Evolutionary conservation across 116 monocot species (phyloP).

Genomic region (Dioscorea cayenensis): DNA sequence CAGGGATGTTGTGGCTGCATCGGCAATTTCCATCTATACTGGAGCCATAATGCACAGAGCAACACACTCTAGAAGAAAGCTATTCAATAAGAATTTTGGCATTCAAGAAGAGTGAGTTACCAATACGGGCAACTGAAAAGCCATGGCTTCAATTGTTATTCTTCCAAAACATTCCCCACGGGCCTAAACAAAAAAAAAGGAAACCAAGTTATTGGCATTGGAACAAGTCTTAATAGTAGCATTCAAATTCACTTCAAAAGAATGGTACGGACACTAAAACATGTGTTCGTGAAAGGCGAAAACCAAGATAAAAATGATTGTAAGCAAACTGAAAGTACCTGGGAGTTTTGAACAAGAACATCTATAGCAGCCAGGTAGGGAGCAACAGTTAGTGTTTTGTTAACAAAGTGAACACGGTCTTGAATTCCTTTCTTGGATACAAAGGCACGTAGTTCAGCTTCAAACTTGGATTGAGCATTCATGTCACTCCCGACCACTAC

Average conservation of each 20-base stretch:
- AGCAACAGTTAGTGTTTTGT: constrained; percentile 82
- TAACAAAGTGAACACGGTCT: constrained; percentile 80
- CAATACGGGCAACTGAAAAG: constrained; percentile 96
- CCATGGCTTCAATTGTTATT: constrained; percentile 99
- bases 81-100: not conserved
- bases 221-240: not conserved
- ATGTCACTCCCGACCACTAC: constrained; percentile 93
- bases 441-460: constrained; percentile 69
- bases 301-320: not conserved
- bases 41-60: not conserved
- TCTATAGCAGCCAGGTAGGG: constrained; percentile 95
- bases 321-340: constrained; percentile 36
- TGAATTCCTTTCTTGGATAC: constrained; percentile 63
- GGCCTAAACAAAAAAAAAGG: constrained; percentile 36
- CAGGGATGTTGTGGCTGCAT: not conserved
- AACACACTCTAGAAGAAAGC: not conserved
- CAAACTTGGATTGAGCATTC: constrained; percentile 80
- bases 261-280: not conserved
- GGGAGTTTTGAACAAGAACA: constrained; percentile 94
- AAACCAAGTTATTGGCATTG: not conserved
- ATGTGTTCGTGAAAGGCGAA: not conserved
- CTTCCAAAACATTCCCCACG: constrained; percentile 99
- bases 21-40: not conserved
- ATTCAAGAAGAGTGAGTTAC: constrained; percentile 21
- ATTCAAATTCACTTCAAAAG: not conserved